phyloP scores from a whole-genome alignment of 2,329 filamentous ascomycete genomes.

The Didymella segeticola region DNA sequence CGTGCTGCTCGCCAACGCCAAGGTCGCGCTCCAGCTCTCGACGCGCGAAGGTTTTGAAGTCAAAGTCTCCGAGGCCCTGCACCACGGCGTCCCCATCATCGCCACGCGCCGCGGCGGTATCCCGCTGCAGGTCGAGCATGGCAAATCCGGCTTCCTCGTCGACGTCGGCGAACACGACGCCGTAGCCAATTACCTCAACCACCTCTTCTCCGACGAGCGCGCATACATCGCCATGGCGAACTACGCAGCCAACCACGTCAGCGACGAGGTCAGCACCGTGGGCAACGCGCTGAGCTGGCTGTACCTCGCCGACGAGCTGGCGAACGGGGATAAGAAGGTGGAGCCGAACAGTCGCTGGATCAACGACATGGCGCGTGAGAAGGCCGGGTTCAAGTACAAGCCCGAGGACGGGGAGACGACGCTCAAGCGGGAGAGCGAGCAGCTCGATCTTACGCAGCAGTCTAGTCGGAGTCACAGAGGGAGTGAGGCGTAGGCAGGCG shows the following conservation, averaged over 20 bases:
- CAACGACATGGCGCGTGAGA: conserved; percentile 74
- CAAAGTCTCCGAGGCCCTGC: conserved; percentile 83
- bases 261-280: conserved; percentile 81
- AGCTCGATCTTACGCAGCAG: conserved; percentile 12
- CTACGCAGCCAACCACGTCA: conserved; percentile 70
- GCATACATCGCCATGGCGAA: conserved; percentile 72
- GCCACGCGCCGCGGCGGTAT: conserved; percentile 80
- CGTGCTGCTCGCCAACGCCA: conserved; percentile 73
- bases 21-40: conserved; percentile 78
- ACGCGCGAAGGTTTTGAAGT: conserved; percentile 86
- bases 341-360: conserved; percentile 71
- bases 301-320: conserved; percentile 74
- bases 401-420: conserved; percentile 58
- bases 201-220: conserved; percentile 69
- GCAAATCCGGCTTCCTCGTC: conserved; percentile 76
- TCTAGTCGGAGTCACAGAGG: background rate
- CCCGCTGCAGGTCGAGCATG: conserved; percentile 76
- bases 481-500: background rate
- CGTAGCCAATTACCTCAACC: conserved; percentile 70
- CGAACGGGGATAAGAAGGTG: conserved; percentile 63
- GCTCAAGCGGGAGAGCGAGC: conserved; percentile 15
- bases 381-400: conserved; percentile 65
- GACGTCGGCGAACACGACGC: conserved; percentile 72
- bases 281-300: conserved; percentile 80
- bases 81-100: conserved; percentile 80